Base-by-base conservation (phyloP, 768 basidiomycete genomes). In the Amanita exitialis region DNA sequence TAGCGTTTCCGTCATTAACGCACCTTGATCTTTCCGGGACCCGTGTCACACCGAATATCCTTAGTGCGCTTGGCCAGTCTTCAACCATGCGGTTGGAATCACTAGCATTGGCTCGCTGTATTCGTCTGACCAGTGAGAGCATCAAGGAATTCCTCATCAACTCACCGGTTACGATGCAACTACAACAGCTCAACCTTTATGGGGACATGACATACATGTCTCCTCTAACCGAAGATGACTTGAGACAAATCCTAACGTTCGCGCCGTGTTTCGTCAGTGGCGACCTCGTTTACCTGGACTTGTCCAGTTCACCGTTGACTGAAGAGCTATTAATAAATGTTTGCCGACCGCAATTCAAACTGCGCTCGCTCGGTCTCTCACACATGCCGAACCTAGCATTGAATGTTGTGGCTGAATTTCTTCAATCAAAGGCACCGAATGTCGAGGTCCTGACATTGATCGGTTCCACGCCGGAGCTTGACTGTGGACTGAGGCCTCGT, bases 11-110 rank as follows among this genome's bases (percentile, higher is more conserved):
- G 0, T 78, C 78, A 38, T 80, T 97, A 18, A 91, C 90, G 13
- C 87, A 92, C 61, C 81, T 96, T 59, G 91, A 96, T 63, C 77
- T 96, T 23, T 94, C 92, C 2, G 86, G 86, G 49, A 97, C 92
- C n/a, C 84, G 88, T 5, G 76, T 78, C 32, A 79, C 79, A 0
- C 79, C 88, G 3, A 82, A 90, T 28, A 77, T 96, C 7, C 80
- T 98, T 7, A 66, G 72, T 25, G 67, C 76, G 0, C 73, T 97
- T 12, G 79, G 80, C 1, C 66, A 74, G 23, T 86, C 86, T 3
- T 56, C 69, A 5, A 82, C 83, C 25, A 67, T 90, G 54, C 79
- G 76, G 23, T 74, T 99, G 36, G 75, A 76, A 53, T 86, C 90
- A 0, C 77, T 99, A 46, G 85, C 88, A 10, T 72, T 99, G 23